Conservation (phyloP, 768 basidiomycete species). For the Naganishia vishniacii region DNA sequence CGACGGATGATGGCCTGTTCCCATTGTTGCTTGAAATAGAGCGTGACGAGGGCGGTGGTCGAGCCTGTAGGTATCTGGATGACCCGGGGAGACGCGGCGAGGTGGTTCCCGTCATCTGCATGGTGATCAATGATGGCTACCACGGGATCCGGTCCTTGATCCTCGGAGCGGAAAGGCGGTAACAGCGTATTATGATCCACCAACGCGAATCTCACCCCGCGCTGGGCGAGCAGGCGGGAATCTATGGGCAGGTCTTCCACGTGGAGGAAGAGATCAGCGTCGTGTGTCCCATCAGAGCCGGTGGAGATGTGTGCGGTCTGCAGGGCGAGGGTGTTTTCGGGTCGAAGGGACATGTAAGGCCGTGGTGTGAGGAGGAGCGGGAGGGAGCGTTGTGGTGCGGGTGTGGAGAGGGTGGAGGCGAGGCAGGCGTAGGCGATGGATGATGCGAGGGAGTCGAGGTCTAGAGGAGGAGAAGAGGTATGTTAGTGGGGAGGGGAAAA, state of each 20-base stretch:
- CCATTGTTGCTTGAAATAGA: slow-evolving; percentile 50
- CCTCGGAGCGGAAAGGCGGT: slow-evolving; percentile 42
- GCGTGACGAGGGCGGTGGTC: slow-evolving; percentile 65
- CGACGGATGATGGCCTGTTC: slow-evolving; percentile 28
- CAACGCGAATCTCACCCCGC: slow-evolving; percentile 63
- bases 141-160: slow-evolving; percentile 55
- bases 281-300: background rate
- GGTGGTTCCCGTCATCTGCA: slow-evolving; percentile 69
- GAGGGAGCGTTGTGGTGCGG: slow-evolving; percentile 57
- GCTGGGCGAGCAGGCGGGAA: slow-evolving; percentile 61
- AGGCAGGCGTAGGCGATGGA: slow-evolving; percentile 80
- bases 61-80: slow-evolving; percentile 65
- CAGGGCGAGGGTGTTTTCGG: slow-evolving; percentile 80
- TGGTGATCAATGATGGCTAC: slow-evolving; percentile 85
- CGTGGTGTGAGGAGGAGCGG: slow-evolving; percentile 68
- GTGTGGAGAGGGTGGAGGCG: slow-evolving; percentile 55
- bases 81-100: slow-evolving; percentile 59
- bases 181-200: slow-evolving; percentile 83
- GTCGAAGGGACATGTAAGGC: slow-evolving; percentile 68
- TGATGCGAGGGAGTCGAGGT: slow-evolving; percentile 83
- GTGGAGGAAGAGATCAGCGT: slow-evolving; percentile 53
- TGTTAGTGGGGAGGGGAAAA: background rate
- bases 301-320: slow-evolving; percentile 50
- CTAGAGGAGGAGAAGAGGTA: slow-evolving; percentile 51
- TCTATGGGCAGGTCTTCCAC: slow-evolving; percentile 59